Conservation (phyloP, 2,329 filamentous ascomycete species). For the Stagonosporopsis rhizophila region DNA sequence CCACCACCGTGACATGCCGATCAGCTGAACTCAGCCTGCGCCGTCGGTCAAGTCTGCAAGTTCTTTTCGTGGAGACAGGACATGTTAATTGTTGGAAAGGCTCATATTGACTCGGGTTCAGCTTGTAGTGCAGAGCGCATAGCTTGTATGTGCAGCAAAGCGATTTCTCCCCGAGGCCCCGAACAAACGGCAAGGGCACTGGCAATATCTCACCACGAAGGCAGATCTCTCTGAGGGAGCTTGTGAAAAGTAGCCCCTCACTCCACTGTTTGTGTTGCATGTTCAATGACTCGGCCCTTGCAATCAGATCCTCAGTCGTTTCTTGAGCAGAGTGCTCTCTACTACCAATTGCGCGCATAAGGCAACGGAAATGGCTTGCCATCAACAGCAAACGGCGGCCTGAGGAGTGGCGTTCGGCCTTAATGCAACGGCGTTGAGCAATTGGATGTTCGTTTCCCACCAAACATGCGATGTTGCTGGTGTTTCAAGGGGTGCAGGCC, state of each 20-base stretch:
- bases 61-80: neutral
- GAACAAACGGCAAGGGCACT: neutral
- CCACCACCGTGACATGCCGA: constrained; percentile 2
- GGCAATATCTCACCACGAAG: neutral
- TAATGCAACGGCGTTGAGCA: constrained; percentile 8
- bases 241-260: neutral
- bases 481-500: constrained; percentile 38
- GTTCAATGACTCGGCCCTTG: neutral
- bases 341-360: constrained; percentile 15
- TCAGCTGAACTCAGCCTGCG: neutral
- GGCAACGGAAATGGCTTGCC: constrained; percentile 12
- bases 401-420: constrained; percentile 3
- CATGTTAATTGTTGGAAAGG: neutral
- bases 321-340: neutral
- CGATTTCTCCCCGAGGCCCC: neutral
- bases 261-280: neutral
- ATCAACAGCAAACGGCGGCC: constrained; percentile 19
- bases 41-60: neutral
- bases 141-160: too few species aligned
- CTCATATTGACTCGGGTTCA: neutral
- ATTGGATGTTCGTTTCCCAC: constrained; percentile 12
- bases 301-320: neutral
- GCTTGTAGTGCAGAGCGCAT: neutral
- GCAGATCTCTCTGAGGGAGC: neutral
- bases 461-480: constrained; percentile 36